A percentile compares a stretch with the other conserved stretches of the same genome.
phyloP scores from a whole-genome alignment of 2,329 filamentous ascomycete species.

The Mycosphaerelloides madeirae region DNA sequence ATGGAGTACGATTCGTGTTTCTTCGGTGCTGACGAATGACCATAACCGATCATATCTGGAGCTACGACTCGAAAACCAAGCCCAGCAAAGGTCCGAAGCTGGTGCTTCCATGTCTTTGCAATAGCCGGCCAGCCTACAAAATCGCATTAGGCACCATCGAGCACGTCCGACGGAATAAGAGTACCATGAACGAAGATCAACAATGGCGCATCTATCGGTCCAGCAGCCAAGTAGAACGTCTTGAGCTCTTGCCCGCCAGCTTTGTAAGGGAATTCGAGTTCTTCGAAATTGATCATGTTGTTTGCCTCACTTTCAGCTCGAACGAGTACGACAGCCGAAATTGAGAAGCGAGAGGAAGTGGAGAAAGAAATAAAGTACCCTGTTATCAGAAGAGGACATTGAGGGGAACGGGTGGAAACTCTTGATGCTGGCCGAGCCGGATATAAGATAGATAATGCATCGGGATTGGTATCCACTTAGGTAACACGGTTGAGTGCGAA shows the following conservation, averaged over 20 bases:
- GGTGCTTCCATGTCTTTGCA: slow-evolving; percentile 34
- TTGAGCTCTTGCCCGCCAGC: slow-evolving; percentile 18
- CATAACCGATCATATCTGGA: slow-evolving; percentile 35
- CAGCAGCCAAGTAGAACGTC: slow-evolving; percentile 26
- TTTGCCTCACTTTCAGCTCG: too few species aligned
- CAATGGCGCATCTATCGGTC: slow-evolving; percentile 24
- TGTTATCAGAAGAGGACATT: too few species aligned
- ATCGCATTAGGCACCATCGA: neutral
- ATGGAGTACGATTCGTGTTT: slow-evolving; percentile 31
- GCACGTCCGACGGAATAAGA: neutral
- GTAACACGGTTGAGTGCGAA: too few species aligned
- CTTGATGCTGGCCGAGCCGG: too few species aligned
- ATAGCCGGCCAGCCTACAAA: slow-evolving; percentile 33
- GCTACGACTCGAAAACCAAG: slow-evolving; percentile 26
- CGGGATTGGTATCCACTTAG: too few species aligned
- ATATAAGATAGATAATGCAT: too few species aligned
- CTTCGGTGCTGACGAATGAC: slow-evolving; percentile 28
- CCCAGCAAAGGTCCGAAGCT: slow-evolving; percentile 30
- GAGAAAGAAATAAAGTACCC: too few species aligned
- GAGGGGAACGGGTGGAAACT: too few species aligned
- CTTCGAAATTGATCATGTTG: slow-evolving; percentile 5
- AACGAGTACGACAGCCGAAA: too few species aligned
- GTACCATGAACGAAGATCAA: slow-evolving; percentile 28
- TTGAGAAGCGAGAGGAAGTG: too few species aligned
- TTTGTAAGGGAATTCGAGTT: slow-evolving; percentile 20